Conservation (phyloP, 805 yeast species). For the Phaffomyces thermotolerans region DNA sequence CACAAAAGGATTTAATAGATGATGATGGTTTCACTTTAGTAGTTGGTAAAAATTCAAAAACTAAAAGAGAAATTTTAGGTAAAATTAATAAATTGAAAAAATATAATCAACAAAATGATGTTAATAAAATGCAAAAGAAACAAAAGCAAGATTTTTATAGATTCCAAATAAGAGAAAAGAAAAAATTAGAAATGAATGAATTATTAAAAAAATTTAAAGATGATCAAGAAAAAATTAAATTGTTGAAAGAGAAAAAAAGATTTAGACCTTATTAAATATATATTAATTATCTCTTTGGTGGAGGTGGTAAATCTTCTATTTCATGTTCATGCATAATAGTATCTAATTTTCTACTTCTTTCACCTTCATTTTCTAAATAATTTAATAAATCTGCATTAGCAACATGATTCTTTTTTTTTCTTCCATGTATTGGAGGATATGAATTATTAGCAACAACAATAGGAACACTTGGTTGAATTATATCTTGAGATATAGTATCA, state of each 20-base stretch:
- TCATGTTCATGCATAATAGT: constrained; percentile 18
- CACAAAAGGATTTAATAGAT: constrained; percentile 61
- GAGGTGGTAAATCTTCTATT: constrained; percentile 25
- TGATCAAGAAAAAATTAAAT: constrained; percentile 80
- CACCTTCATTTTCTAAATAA: constrained; percentile 36
- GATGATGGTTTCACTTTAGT: constrained; percentile 93
- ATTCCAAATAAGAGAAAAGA: constrained; percentile 90
- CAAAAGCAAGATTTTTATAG: constrained; percentile 90
- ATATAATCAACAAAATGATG: constrained; percentile 15
- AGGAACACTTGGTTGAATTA: neutral
- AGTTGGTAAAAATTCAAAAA: constrained; percentile 79
- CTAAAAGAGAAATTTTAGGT: constrained; percentile 64
- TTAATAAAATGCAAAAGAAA: constrained; percentile 54
- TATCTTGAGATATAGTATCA: constrained; percentile 8
- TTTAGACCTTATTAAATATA: constrained; percentile 69
- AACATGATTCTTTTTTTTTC: constrained; percentile 19
- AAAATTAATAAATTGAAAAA: constrained; percentile 37
- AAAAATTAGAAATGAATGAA: constrained; percentile 88
- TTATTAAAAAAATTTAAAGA: constrained; percentile 75
- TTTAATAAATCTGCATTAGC: constrained; percentile 26
- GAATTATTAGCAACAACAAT: neutral
- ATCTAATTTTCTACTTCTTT: constrained; percentile 33
- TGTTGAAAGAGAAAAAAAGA: constrained; percentile 72
- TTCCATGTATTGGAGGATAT: constrained; percentile 21
- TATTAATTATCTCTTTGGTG: constrained; percentile 22